Evolutionary conservation across 495 filamentous ascomycete species (phyloP), one percentile per base, ranked within the genome.

Genomic region (Aspergillus bridgeri): DNA sequence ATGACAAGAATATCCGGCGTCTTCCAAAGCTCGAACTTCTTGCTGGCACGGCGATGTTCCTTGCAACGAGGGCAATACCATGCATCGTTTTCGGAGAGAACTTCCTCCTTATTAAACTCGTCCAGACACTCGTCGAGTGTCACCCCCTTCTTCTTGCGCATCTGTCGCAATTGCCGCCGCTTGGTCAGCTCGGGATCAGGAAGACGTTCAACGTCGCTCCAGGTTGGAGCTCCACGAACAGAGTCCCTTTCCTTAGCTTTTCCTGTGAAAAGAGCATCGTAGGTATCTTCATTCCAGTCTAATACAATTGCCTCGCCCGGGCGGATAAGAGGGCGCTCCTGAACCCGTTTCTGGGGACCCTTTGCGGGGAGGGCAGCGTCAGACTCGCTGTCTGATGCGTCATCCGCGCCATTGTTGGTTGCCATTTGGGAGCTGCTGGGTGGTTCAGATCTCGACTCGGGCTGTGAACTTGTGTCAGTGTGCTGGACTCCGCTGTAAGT

Each of bases 1-100:
- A 98, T 84, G 52, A 98, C 86, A 15, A 98, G 79, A 53, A 98
- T 93, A 69, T 98, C 94, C 8, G 94, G 94, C 3, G 87, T 86
- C 68, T 91, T 96, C 94, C 94, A 98, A 3, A 98, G 80, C 67
- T 98, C 91, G 27, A 98, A 91, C 64, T 92, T 95, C 81, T 98
- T 98, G 75, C 83, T 91, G 19, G 95, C 94, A 22, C 90, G 85
- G 9, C 89, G 86, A 64, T 95, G 88, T 60, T 95, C 89, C 66
- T 98, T 97, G 81, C 94, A 98, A 46, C 90, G 83, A 55, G 90
- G 92, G 61, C 94, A 98, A 65, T 90, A 97, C 94, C 94, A 98
- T 25, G 90, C 91, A 65, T 98, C 93, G 61, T 92, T 89, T 67
- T 95, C 90, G 0, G 92, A 96, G 3, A 98, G 77, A 44, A 96